These are phyloP conservation scores for Picea abies DNA, from an alignment of 83 land plant species.

Conservation along the genomic window DNA sequence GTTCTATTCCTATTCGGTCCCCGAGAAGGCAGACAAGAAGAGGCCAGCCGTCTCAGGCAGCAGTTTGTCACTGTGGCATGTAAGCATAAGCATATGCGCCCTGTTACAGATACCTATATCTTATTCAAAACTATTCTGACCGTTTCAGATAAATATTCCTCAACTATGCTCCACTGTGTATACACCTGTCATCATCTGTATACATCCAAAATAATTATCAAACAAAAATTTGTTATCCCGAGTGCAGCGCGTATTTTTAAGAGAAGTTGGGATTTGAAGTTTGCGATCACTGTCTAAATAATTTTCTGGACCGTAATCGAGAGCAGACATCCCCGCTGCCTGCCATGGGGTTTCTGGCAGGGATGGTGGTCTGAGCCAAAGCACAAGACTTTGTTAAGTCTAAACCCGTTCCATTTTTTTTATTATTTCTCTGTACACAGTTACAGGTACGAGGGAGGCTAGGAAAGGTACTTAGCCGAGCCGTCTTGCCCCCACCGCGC, in stretches of 20 bases:
- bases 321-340: not conserved
- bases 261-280: too few species aligned
- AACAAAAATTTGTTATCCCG: not conserved
- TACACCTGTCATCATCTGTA: not conserved
- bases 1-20: not conserved
- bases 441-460: conserved; percentile 6
- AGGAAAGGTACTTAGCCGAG: not conserved
- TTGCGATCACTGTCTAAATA: not conserved
- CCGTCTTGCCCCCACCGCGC: not conserved
- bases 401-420: not conserved
- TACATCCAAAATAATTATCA: not conserved
- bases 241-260: too few species aligned
- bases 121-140: not conserved
- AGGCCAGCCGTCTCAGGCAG: not conserved
- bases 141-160: conserved; percentile 1
- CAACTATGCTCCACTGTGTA: conserved; percentile 2
- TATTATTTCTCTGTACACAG: not conserved
- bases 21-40: conserved; percentile 1
- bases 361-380: not conserved
- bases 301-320: not conserved
- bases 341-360: not conserved
- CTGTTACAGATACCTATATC: not conserved
- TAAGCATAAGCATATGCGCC: not conserved
- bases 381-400: not conserved
- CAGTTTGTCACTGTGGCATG: conserved; percentile 6